Percentiles rank a stretch among this genome's conserved stretches.
Evolutionary conservation across 73 alveolate species (phyloP).

Genomic region (Paramecium pentaurelia): DNA sequence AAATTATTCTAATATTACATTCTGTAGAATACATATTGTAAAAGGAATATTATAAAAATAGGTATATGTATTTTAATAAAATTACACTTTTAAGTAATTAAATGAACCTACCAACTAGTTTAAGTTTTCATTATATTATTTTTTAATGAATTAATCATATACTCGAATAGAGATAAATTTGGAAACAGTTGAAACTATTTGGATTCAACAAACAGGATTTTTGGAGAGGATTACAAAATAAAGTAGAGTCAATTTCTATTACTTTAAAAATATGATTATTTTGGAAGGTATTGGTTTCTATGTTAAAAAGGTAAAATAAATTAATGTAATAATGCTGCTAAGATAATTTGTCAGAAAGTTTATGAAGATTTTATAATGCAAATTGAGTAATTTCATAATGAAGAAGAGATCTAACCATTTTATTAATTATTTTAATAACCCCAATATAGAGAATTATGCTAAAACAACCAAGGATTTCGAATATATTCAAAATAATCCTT

Average conservation of each 20-base stretch:
- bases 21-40: not conserved
- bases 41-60: not conserved
- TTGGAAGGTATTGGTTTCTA: not conserved
- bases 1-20: no score
- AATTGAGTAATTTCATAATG: not conserved
- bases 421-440: not conserved
- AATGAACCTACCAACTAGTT: not conserved
- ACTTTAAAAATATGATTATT: not conserved
- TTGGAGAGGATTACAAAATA: not conserved
- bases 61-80: no score
- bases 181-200: not conserved
- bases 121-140: not conserved
- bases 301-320: not conserved
- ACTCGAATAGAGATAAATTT: not conserved
- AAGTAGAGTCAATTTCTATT: not conserved
- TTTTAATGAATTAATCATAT: not conserved
- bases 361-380: not conserved
- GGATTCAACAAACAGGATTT: not conserved
- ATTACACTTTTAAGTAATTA: no score
- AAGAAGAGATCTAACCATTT: not conserved
- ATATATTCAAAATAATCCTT: not conserved
- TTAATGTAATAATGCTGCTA: not conserved
- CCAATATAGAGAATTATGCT: not conserved
- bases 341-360: not conserved
- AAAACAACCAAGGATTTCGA: not conserved